Evolutionary conservation across 768 basidiomycete genomes (phyloP), one percentile per base, ranked within the genome.

Genomic region (Naganishia antarctica): DNA sequence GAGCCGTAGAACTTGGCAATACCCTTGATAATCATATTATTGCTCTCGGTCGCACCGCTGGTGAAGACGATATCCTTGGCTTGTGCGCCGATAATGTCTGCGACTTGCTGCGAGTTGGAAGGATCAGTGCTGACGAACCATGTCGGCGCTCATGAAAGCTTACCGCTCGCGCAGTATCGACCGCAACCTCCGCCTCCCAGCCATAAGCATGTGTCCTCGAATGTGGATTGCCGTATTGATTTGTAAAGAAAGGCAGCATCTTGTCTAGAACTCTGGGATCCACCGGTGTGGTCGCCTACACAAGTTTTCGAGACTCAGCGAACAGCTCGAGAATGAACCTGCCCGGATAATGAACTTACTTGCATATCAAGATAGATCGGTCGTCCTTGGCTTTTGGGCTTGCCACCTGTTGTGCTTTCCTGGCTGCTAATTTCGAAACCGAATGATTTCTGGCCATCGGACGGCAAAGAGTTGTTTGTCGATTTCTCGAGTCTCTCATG

Each of bases 281-380:
- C 61, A 96, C 86, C 21, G 96, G 96, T 26, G 96, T 98, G 1
- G 96, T 99, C 5, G 96, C 96, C 90, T 94, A 69, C 15, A 37
- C 11, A 44, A 8, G 43, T 6, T 0, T 11, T 51, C 11, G 23
- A 23, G 34, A 23, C 50, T 63, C 3, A 57, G 25, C 45, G 25
- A 18, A 34, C 11, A 28, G n/a, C 13, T 16, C 16, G 9, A 4
- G 37, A 23, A 5, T 26, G 23, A 18, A 8, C 2, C 26, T 25
- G 9, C 13, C 1, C n/a, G 3, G 7, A 18, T 16, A n/a, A 26
- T 5, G 8, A 47, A 73, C 84, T 66, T 61, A 87, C 91, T 84
- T 96, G 93, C 89, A 94, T 89, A 78, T 99, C 96, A 50, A 99
- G 85, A 78, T 99, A 99, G 68, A 99, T 97, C 18, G 96, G 92